Evolutionary conservation across 2,329 filamentous ascomycete species (phyloP), one percentile per base, ranked within the genome.

Genomic region (Penicillium sclerotigenum): DNA sequence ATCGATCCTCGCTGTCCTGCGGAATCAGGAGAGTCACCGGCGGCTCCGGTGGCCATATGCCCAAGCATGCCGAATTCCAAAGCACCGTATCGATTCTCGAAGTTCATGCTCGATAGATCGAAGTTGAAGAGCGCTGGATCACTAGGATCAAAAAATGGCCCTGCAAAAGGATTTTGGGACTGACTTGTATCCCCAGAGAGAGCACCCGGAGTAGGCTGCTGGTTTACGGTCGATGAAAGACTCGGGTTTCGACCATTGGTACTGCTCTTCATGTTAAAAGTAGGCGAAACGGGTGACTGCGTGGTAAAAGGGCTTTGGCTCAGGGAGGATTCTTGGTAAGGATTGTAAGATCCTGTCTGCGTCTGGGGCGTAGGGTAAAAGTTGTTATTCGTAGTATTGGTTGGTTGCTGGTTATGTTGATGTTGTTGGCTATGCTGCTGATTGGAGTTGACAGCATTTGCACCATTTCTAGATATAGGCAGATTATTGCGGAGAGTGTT

Each of bases 51-150:
- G 57, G 90, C 91, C 89, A 99, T 96, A 72, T 97, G 93, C 28
- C 91, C 91, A 0, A 99, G 83, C 84, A 97, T 97, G 52, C 91
- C 89, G 72, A 97, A 97, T 73, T 97, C 94, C 73, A 96, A 82
- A 18, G 92, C 93, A 58, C 92, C 93, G 70, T 97, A 99, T 62
- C 96, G 91, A 70, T 94, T 97, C 54, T 91, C 92, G 73, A 97
- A 99, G 71, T 94, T 94, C 71, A 97, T 83, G 57, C 91, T 91
- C 53, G 95, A 91, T 11, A 97, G 84, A 71, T 97, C 92, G 73
- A 97, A 96, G 71, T 97, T 97, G 82, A 95, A 97, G 53, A 96
- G 77, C 0, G 91, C 89, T 4, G 92, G 91, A 70, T 97, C 94
- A 69, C 90, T 94, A 0, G 91, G 90, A 65, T 97, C 92, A 68